Conservation (phyloP, 768 basidiomycete genomes). For the Arthromyces matolae region DNA sequence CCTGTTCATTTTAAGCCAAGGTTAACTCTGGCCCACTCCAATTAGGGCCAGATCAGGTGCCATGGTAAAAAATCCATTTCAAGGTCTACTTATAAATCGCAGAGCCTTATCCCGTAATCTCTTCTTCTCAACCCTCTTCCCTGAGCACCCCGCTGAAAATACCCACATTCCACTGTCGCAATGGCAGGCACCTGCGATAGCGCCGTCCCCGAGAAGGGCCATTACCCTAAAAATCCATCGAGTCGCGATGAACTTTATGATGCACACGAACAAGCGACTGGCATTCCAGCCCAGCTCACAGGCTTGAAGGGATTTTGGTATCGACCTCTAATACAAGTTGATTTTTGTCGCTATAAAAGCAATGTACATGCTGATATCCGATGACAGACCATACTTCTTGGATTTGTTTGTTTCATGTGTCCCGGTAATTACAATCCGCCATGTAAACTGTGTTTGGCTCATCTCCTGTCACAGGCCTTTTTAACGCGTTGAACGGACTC, state of each 20-base stretch:
- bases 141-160: background rate
- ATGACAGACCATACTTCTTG: slow-evolving; percentile 44
- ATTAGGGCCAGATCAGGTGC: slow-evolving; percentile 14
- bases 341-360: background rate
- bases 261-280: slow-evolving; percentile 12
- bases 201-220: slow-evolving; percentile 19
- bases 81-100: slow-evolving; percentile 15
- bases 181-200: slow-evolving; percentile 9
- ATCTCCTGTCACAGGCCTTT: slow-evolving; percentile 42
- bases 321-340: slow-evolving; percentile 48
- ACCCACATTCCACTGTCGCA: background rate
- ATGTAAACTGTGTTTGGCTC: background rate
- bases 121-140: slow-evolving; percentile 2
- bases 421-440: slow-evolving; percentile 32
- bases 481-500: slow-evolving; percentile 61
- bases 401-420: slow-evolving; percentile 54
- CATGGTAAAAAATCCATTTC: slow-evolving; percentile 11
- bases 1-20: slow-evolving; percentile 12
- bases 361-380: background rate
- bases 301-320: slow-evolving; percentile 50
- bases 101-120: slow-evolving; percentile 2
- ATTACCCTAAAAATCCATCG: slow-evolving; percentile 9
- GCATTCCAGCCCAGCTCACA: slow-evolving; percentile 22
- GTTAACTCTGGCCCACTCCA: slow-evolving; percentile 12
- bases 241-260: slow-evolving; percentile 20